Evolutionary conservation across 345 rosid genomes (phyloP).

Genomic region (Cochlearia excelsa): DNA sequence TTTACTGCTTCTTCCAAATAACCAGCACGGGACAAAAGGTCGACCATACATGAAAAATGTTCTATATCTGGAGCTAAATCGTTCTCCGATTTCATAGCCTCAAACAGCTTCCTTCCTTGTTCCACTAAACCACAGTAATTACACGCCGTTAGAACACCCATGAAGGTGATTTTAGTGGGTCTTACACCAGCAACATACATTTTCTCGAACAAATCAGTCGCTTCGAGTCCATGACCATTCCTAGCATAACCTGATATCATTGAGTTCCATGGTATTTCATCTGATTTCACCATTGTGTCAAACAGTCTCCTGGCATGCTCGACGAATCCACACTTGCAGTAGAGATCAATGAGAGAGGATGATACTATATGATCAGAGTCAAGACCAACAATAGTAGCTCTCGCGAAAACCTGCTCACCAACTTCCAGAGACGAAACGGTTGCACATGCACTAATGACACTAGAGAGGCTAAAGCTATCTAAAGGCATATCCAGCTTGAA

Average conservation of each 20-base stretch:
- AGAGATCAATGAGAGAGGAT: conserved; percentile 76
- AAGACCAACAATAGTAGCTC: conserved; percentile 56
- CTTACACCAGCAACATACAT: conserved; percentile 56
- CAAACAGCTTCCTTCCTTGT: conserved; percentile 64
- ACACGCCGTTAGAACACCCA: conserved; percentile 66
- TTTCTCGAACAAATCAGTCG: conserved; percentile 58
- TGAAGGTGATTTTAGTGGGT: conserved; percentile 57
- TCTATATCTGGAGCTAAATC: conserved; percentile 63
- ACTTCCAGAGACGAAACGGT: conserved; percentile 56
- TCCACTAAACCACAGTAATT: conserved; percentile 64
- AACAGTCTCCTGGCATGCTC: conserved; percentile 58
- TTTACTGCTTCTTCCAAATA: conserved; percentile 57
- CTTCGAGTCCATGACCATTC: conserved; percentile 67
- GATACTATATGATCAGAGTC: conserved; percentile 62
- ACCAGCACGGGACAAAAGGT: conserved; percentile 82
- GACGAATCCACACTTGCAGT: conserved; percentile 55
- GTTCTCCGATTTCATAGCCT: conserved; percentile 52
- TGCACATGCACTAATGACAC: conserved; percentile 71
- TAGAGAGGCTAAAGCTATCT: conserved; percentile 67
- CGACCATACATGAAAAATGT: conserved; percentile 76
- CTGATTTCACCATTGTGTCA: conserved; percentile 52
- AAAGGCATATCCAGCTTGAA: conserved; percentile 49
- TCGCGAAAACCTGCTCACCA: conserved; percentile 75
- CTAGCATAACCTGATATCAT: conserved; percentile 87
- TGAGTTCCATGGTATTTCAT: conserved; percentile 73